phyloP scores from a whole-genome alignment of 129 eudicot species.

The Tagetes patula region DNA sequence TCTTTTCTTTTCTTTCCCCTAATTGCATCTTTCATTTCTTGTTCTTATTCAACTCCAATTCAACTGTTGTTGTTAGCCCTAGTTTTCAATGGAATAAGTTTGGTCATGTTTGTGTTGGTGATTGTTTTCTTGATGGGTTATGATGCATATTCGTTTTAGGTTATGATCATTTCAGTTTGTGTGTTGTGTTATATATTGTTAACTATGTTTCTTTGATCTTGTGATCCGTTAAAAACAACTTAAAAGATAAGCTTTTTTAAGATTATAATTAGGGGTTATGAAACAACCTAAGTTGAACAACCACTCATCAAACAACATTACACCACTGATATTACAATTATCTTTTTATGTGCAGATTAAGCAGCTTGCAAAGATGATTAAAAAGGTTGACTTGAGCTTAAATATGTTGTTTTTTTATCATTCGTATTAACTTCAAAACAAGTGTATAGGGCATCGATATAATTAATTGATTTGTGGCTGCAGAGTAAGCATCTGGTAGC shows the following conservation, averaged over 20 bases:
- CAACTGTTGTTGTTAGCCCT: conserved; percentile 19
- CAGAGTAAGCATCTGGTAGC: conserved; percentile 99
- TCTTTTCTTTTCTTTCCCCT: conserved; percentile 15
- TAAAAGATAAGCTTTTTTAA: neutral
- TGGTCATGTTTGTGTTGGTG: conserved; percentile 5
- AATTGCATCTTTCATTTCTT: neutral
- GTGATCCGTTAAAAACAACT: neutral
- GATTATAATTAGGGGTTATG: neutral
- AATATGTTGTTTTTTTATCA: neutral
- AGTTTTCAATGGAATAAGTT: neutral
- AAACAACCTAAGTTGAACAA: neutral
- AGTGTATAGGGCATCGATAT: neutral
- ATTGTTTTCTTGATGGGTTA: conserved; percentile 12
- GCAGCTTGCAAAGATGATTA: conserved; percentile 47
- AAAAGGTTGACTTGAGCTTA: conserved; percentile 40
- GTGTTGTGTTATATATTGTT: neutral
- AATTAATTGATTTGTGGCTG: conserved; percentile 24
- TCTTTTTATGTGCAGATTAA: conserved; percentile 42
- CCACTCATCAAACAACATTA: neutral
- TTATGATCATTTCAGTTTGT: conserved; percentile 4
- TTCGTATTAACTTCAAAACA: conserved; percentile 11
- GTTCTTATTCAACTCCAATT: conserved; percentile 8
- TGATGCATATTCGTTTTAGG: neutral
- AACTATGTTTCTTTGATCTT: conserved; percentile 1
- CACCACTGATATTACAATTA: conserved; percentile 10